These are phyloP conservation scores for Yamadazyma aaseri DNA, from an alignment of 1,139 yeast species.

Conservation along the genomic window DNA sequence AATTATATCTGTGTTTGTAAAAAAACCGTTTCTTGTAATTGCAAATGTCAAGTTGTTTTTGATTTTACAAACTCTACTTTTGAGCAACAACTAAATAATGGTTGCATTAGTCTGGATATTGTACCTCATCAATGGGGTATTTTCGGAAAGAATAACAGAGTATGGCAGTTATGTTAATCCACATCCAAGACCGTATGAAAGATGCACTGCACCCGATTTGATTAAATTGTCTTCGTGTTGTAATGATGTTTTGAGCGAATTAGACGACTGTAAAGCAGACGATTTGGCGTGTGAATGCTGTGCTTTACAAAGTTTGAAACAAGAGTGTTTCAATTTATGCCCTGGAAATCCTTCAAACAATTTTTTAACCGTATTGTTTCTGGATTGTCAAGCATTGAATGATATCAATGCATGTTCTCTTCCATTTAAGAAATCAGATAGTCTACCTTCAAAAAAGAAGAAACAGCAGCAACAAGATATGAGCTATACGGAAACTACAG, in stretches of 20 bases:
- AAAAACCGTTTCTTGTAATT: too few relatives aligned
- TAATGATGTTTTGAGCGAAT: conserved; percentile 41
- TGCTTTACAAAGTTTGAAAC: conserved; percentile 48
- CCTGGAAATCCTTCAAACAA: conserved; percentile 49
- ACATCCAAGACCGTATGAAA: conserved; percentile 38
- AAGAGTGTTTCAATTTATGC: conserved; percentile 47
- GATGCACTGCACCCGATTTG: conserved; percentile 42
- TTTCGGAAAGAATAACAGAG: conserved; percentile 11
- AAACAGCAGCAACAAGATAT: neutral
- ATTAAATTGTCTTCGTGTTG: conserved; percentile 44
- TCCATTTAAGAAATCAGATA: conserved; percentile 44
- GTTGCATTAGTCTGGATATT: neutral
- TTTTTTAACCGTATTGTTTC: conserved; percentile 42
- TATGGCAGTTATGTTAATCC: conserved; percentile 49
- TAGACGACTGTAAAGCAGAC: conserved; percentile 50
- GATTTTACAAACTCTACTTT: too few relatives aligned
- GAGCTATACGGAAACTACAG: neutral
- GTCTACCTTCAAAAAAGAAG: conserved; percentile 3
- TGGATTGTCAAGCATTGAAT: conserved; percentile 45
- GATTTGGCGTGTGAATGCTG: conserved; percentile 58
- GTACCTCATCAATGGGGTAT: neutral
- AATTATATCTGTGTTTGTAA: too few relatives aligned
- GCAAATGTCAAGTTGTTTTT: too few relatives aligned
- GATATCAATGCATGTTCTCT: conserved; percentile 52
- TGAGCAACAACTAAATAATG: neutral